These are phyloP conservation scores for Abelmoschus esculentus DNA, from an alignment of 345 rosid species.

Conservation along the genomic window DNA sequence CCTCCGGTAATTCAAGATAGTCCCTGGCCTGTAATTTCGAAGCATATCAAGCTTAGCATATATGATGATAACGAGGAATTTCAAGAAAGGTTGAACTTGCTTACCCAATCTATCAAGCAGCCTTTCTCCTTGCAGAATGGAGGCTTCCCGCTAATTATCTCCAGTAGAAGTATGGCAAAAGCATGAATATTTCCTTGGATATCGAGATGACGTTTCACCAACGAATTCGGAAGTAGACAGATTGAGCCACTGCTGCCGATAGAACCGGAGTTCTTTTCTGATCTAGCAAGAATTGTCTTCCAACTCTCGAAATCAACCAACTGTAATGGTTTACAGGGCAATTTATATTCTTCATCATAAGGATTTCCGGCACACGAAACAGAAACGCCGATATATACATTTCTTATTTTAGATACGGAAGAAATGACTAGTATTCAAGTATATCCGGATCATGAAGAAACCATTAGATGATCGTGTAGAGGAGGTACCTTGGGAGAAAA, in stretches of 20 bases:
- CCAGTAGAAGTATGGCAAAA: slow-evolving; percentile 77
- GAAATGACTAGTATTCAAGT: background rate
- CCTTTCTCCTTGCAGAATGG: slow-evolving; percentile 84
- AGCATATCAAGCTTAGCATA: too few relatives aligned
- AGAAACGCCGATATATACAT: too few relatives aligned
- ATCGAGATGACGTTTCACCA: slow-evolving; percentile 71
- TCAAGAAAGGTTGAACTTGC: slow-evolving; percentile 13
- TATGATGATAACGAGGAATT: background rate
- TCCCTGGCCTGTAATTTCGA: slow-evolving; percentile 67
- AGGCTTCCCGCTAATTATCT: slow-evolving; percentile 86
- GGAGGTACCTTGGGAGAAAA: slow-evolving; percentile 78
- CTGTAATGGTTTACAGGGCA: slow-evolving; percentile 21
- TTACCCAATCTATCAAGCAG: slow-evolving; percentile 80
- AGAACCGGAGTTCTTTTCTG: slow-evolving; percentile 72
- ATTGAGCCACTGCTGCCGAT: slow-evolving; percentile 66
- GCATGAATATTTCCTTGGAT: slow-evolving; percentile 77
- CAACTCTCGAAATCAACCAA: slow-evolving; percentile 95
- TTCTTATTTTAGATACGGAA: background rate
- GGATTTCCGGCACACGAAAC: background rate
- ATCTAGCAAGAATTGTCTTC: slow-evolving; percentile 89
- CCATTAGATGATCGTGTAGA: background rate
- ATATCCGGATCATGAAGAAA: background rate
- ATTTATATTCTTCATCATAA: background rate
- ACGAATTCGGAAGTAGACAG: slow-evolving; percentile 65
- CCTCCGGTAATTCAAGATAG: slow-evolving; percentile 67